A percentile compares a stretch with the other conserved stretches of the same genome.
Conservation (phyloP, 2,329 filamentous ascomycete genomes). For the Pseudogymnoascus sp. region DNA sequence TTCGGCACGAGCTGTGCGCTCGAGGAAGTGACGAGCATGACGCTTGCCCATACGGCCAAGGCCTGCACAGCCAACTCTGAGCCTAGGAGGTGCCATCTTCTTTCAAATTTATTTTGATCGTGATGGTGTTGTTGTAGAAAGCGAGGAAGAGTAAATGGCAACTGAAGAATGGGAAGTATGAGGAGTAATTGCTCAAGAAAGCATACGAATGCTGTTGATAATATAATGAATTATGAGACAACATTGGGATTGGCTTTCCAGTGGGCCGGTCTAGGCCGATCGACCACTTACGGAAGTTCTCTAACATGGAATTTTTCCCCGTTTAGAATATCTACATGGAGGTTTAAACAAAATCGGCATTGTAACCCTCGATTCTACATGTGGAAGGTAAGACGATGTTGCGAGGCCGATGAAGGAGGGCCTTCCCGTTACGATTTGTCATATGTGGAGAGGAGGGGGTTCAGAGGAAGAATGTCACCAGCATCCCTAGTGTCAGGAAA, state of each 20-base stretch:
- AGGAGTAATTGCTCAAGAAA: background rate
- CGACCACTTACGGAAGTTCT: background rate
- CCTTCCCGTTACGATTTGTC: background rate
- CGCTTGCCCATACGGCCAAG: conserved; percentile 46
- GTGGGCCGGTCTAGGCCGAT: background rate
- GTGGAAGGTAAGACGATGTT: background rate
- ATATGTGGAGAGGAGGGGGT: background rate
- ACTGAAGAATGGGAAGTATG: background rate
- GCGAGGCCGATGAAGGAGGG: background rate
- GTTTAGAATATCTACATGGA: background rate
- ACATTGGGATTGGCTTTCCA: background rate
- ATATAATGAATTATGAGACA: background rate
- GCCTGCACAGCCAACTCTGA: conserved; percentile 42
- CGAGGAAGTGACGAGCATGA: conserved; percentile 43
- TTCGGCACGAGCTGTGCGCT: conserved; percentile 41
- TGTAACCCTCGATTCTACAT: background rate
- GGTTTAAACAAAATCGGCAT: background rate
- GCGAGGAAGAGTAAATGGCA: background rate
- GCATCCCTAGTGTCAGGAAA: background rate
- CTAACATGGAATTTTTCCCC: background rate
- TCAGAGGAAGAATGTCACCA: background rate
- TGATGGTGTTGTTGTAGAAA: background rate
- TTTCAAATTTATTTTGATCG: background rate
- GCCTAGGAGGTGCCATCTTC: conserved; percentile 20
- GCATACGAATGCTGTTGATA: background rate